Percentiles rank a stretch among this genome's conserved stretches.
Evolutionary conservation across 495 filamentous ascomycete genomes (phyloP).

Genomic region (Thermothielavioides terrestris): DNA sequence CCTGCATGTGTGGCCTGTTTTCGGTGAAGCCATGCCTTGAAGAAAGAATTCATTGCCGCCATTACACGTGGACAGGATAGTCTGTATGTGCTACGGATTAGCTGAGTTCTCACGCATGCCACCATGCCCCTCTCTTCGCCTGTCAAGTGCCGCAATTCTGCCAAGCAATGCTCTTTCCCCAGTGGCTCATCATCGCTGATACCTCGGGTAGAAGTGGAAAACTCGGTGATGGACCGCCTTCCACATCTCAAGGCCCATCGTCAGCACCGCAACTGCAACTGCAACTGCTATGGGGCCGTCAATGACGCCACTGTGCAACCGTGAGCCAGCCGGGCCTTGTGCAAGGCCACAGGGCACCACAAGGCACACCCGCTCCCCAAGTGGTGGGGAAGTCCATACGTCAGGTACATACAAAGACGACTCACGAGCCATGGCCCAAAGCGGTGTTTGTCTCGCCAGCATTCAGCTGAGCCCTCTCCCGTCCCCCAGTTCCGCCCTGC

Average conservation of each 20-base stretch:
- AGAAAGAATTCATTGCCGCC: too few relatives aligned
- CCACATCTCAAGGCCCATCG: too few relatives aligned
- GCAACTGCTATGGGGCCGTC: too few relatives aligned
- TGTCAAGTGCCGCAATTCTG: neutral
- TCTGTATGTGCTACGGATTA: too few relatives aligned
- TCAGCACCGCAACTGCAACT: too few relatives aligned
- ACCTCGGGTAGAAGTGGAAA: neutral
- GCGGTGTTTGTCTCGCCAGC: neutral
- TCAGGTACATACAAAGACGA: neutral
- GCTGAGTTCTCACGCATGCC: too few relatives aligned
- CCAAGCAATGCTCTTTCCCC: slow-evolving; percentile 1
- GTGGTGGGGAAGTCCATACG: neutral
- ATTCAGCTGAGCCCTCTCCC: neutral
- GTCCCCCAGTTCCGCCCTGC: neutral
- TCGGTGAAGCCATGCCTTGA: too few relatives aligned
- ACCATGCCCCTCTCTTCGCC: too few relatives aligned
- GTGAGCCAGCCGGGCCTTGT: neutral
- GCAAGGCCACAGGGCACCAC: neutral
- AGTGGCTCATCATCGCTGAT: neutral
- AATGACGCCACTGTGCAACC: neutral
- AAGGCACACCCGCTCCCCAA: neutral
- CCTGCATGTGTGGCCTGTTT: neutral
- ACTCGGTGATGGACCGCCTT: slow-evolving; percentile 4
- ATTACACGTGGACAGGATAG: too few relatives aligned
- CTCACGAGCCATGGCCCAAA: neutral